phyloP scores from a whole-genome alignment of 768 basidiomycete genomes.

The Ramaria rubella region DNA sequence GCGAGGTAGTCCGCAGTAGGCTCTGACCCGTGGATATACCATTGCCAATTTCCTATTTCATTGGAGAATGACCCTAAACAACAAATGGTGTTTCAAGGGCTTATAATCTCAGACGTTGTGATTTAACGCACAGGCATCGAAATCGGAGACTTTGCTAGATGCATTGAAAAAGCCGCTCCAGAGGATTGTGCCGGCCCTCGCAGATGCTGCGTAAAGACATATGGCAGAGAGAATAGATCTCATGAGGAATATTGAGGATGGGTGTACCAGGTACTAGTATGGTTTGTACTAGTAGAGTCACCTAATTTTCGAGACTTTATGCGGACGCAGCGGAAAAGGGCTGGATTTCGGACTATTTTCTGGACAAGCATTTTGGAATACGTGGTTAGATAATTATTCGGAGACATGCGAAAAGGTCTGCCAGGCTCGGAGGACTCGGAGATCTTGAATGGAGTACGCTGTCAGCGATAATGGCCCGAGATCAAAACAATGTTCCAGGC shows the following conservation, averaged over 20 bases:
- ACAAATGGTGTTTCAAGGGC: neutral
- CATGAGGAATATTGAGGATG: constrained; percentile 8
- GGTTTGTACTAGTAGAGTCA: neutral
- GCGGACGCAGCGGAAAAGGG: neutral
- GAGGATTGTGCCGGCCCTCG: constrained; percentile 42
- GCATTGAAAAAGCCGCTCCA: constrained; percentile 53
- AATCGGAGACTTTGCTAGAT: constrained; percentile 38
- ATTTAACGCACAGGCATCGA: constrained; percentile 33
- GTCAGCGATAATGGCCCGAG: no score
- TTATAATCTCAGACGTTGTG: neutral
- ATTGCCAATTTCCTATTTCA: constrained; percentile 51
- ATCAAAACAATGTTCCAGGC: no score
- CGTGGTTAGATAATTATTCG: neutral
- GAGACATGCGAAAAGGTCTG: no score
- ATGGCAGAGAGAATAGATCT: constrained; percentile 16
- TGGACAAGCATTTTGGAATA: neutral
- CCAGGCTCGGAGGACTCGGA: no score
- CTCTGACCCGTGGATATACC: constrained; percentile 50
- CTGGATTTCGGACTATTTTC: neutral
- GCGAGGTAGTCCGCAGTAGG: constrained; percentile 49
- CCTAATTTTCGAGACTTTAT: neutral
- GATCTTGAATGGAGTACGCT: no score
- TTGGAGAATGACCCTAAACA: constrained; percentile 48
- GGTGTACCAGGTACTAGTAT: neutral
- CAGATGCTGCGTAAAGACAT: constrained; percentile 22